These are phyloP conservation scores for Spinacia oleracea DNA, from an alignment of 179 eudicot species.

Conservation along the genomic window DNA sequence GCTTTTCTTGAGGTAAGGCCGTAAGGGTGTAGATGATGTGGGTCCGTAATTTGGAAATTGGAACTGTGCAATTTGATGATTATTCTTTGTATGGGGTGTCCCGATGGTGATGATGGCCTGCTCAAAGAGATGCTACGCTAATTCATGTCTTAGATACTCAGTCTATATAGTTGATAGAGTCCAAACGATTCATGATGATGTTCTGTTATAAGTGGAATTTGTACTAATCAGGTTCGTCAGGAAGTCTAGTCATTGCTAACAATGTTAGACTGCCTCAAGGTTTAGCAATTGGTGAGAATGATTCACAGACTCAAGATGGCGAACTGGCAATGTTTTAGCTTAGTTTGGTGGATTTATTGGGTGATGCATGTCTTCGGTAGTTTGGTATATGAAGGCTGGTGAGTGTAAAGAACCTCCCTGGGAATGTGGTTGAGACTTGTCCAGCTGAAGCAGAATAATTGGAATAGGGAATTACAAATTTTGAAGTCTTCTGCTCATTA, in stretches of 20 bases:
- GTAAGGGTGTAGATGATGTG: neutral
- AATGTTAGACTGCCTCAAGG: neutral
- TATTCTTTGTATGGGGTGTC: neutral
- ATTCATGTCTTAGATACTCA: neutral
- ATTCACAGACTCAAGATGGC: neutral
- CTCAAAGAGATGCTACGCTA: neutral
- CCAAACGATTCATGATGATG: neutral
- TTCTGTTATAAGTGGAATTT: neutral
- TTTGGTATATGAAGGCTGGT: neutral
- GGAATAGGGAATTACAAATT: neutral
- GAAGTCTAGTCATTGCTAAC: neutral
- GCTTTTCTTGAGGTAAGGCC: neutral
- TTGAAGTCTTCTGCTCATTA: neutral
- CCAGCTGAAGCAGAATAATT: neutral
- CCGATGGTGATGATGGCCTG: neutral
- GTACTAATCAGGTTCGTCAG: neutral
- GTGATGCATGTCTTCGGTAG: neutral
- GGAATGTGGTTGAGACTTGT: neutral
- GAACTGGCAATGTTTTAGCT: neutral
- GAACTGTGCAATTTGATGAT: neutral
- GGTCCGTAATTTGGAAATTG: neutral
- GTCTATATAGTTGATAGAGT: neutral
- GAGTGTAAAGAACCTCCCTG: neutral
- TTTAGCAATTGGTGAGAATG: neutral
- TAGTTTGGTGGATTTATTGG: neutral